A percentile compares a stretch with the other conserved stretches of the same genome.
These are phyloP conservation scores for Beauveria bassiana DNA, from an alignment of 2,329 filamentous ascomycete species.

Conservation along the genomic window DNA sequence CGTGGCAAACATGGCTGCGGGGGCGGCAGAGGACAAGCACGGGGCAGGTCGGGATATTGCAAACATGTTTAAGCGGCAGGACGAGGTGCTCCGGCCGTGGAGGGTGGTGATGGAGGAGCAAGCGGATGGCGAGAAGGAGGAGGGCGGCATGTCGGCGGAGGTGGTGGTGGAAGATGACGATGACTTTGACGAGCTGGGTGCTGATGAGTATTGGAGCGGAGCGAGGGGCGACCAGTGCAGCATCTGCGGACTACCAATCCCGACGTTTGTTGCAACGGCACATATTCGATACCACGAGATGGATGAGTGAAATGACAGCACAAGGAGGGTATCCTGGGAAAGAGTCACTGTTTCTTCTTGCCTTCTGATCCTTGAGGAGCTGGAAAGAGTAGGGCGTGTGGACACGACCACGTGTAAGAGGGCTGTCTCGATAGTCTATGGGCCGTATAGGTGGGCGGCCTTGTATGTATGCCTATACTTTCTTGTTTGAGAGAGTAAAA, in stretches of 20 bases:
- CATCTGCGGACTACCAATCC: constrained; percentile 45
- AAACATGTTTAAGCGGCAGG: constrained; percentile 73
- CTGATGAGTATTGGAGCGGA: constrained; percentile 21
- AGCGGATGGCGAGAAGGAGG: constrained; percentile 15
- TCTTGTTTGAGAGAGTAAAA: background rate
- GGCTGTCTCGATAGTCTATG: too few relatives aligned
- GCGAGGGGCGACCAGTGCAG: constrained; percentile 30
- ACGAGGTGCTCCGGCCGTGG: constrained; percentile 61
- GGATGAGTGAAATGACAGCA: constrained; percentile 11
- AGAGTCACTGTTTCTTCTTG: background rate
- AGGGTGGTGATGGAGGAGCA: constrained; percentile 39
- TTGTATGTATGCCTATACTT: background rate
- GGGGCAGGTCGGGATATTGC: constrained; percentile 68
- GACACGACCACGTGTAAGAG: too few relatives aligned
- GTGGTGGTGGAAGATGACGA: background rate
- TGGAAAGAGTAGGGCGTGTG: background rate
- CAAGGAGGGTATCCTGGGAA: background rate
- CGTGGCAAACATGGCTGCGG: constrained; percentile 71
- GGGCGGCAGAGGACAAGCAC: constrained; percentile 40
- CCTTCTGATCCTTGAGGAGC: background rate
- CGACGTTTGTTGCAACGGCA: constrained; percentile 49
- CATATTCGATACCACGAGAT: constrained; percentile 36
- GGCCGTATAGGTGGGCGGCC: too few relatives aligned
- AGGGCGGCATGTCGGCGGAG: constrained; percentile 13
- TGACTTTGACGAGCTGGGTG: constrained; percentile 7